Base-by-base conservation (phyloP, 2,329 filamentous ascomycete genomes). In the Phaeosphaeriaceae sp. region DNA sequence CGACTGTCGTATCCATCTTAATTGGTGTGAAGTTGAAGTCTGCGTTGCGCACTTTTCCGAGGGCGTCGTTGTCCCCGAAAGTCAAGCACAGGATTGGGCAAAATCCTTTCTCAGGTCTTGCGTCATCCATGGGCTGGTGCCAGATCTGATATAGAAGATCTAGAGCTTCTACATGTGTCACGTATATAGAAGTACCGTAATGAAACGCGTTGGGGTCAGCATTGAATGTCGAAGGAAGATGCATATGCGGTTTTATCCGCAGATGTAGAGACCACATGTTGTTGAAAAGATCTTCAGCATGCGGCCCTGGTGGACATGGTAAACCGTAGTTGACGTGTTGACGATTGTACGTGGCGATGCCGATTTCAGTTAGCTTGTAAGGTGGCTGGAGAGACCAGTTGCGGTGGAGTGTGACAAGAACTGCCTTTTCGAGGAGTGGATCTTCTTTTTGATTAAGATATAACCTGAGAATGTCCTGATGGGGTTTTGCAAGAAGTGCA, bases 191-290 rank as follows among this genome's bases (percentile, higher is more conserved):
- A 1, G 44, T 54, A 8, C 57, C 61, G 40, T 61, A 64, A 29
- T 56, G 56, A 29, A 56, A 59, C 4, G 41, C 37, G 0, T 51
- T 30, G 6, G 56, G 51, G 11, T 41, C 47, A 12, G 17, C 42
- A 33, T 45, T 28, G 15, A 11, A 26, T 26, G n/a, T 16, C 12
- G 44, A 33, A 13, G 45, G 33, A 11, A 58, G 40, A 16, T 62
- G 59, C 3, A 52, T 52, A 4, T 51, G 13, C 18, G 42, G 12
- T 5, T 38, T 46, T 11, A 62, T 39, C 6, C 57, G 52, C 4
- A 55, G 47, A 30, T 62, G 56, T 7, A 62, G 46, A 12, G 48
- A 58, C 44, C 54, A 58, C 2, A 58, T 21, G n/a, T 48, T 13
- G 6, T 45, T 37, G 1, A 63, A 37, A 15, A 58, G 21, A 15